Evolutionary conservation across 78 protist genomes (phyloP).

Genomic region (Dictyostelium intermedium): DNA sequence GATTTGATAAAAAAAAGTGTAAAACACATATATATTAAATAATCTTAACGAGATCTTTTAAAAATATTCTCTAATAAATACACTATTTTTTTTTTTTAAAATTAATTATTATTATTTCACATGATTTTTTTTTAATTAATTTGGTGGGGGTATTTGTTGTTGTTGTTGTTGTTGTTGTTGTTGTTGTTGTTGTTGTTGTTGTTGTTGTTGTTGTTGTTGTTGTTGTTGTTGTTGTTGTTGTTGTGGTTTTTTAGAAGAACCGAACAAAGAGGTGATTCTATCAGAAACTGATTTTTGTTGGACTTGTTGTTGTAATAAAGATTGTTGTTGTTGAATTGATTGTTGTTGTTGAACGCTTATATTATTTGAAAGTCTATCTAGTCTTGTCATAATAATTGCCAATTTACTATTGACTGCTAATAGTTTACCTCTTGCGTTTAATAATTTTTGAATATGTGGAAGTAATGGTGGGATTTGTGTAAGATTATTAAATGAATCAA

Average conservation of each 20-base stretch:
- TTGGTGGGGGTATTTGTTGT: background rate
- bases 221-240: conserved; percentile 32
- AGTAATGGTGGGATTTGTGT: conserved; percentile 69
- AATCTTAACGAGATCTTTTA: background rate
- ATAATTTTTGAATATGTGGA: conserved; percentile 73
- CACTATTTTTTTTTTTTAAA: background rate
- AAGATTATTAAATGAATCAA: conserved; percentile 50
- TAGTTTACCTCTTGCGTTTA: conserved; percentile 67
- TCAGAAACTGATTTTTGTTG: conserved; percentile 47
- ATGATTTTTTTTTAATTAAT: background rate
- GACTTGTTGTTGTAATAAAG: background rate
- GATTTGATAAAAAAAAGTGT: background rate
- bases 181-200: conserved; percentile 27
- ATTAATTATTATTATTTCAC: background rate
- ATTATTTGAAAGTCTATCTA: conserved; percentile 45
- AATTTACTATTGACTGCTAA: conserved; percentile 65
- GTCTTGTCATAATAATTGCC: conserved; percentile 49
- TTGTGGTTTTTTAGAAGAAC: background rate
- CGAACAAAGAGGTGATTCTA: conserved; percentile 21
- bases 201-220: conserved; percentile 28
- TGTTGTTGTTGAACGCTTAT: conserved; percentile 56
- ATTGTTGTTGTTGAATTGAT: background rate
- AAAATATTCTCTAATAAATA: background rate
- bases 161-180: conserved; percentile 14
- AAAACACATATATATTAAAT: background rate